Evolutionary conservation across 257 asterid genomes (phyloP), one percentile per base, ranked within the genome.

Genomic region (Nicotiana undulata): DNA sequence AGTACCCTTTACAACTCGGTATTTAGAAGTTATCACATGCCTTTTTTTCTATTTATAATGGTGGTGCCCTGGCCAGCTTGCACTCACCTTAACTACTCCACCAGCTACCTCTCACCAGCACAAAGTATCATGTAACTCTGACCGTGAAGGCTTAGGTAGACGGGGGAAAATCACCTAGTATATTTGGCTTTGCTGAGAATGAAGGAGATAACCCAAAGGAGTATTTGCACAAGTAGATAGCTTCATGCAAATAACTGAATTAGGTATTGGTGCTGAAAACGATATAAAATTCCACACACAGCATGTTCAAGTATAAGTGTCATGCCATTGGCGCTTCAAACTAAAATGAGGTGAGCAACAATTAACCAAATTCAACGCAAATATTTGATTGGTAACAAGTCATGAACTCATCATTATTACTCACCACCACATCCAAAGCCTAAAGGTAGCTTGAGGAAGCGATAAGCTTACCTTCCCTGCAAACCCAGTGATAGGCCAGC

Each of bases 401-500:
- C 60, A 44, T 15, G 34, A 12, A 68, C 56, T 20, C 24, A 3
- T 46, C 55, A 72, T 31, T 46, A 46, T 72, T 22, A 72, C 78
- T 13, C 18, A 40, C 11, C 32, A 68, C 77, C 77, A 68, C 34
- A 40, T 68, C 40, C 34, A 68, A 40, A 68, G 20, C 77, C 58
- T 40, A 68, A 68, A 68, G 13, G 58, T 40, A 68, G 77, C 37
- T 72, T 12, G 5, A 46, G 2, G 60, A 46, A 72, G 28, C 55
- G 53, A 74, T 20, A 28, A 52, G 63, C 87, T 79, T 85, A 87
- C 90, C 84, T 87, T 83, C 88, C 90, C 59, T 79, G 83, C 79
- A 87, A 84, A 58, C 90, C 88, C 82, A 87, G 49, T 49, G 86
- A 81, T 60, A 85, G 75, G 32, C 90, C 86, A 78, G 88, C 85